These are phyloP conservation scores for Trichosporon ovoides DNA, from an alignment of 1,284 basidiomycete species.

Conservation along the genomic window DNA sequence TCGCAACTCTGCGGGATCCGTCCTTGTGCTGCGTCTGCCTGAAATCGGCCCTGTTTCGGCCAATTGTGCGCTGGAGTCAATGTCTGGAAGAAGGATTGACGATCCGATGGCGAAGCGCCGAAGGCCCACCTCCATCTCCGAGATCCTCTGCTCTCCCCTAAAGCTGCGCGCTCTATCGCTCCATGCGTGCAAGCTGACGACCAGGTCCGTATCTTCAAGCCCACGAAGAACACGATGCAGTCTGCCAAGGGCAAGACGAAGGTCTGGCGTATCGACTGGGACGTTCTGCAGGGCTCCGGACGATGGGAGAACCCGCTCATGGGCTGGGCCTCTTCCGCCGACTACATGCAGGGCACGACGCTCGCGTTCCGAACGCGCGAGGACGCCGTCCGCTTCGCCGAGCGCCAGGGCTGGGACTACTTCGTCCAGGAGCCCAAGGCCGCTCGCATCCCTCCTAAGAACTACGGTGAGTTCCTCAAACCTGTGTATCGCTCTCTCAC, in stretches of 20 bases:
- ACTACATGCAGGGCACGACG: conserved; percentile 93
- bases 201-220: conserved; percentile 82
- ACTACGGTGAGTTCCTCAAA: conserved; percentile 51
- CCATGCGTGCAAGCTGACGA: neutral
- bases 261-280: conserved; percentile 93
- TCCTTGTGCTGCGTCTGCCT: no score
- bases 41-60: no score
- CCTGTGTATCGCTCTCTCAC: neutral
- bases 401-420: conserved; percentile 51
- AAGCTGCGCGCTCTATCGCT: no score
- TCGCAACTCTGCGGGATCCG: no score
- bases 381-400: conserved; percentile 80
- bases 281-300: conserved; percentile 77
- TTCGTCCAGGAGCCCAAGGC: conserved; percentile 63
- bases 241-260: conserved; percentile 80
- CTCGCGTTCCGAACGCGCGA: conserved; percentile 83
- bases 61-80: no score
- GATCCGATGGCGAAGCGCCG: no score
- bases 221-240: conserved; percentile 92
- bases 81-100: no score
- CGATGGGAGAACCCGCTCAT: conserved; percentile 99
- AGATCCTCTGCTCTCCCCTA: no score
- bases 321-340: conserved; percentile 92
- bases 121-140: no score
- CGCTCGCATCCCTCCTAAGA: conserved; percentile 76